Evolutionary conservation across 2,329 filamentous ascomycete genomes (phyloP).

Genomic region (Penicillium hesseltinei): DNA sequence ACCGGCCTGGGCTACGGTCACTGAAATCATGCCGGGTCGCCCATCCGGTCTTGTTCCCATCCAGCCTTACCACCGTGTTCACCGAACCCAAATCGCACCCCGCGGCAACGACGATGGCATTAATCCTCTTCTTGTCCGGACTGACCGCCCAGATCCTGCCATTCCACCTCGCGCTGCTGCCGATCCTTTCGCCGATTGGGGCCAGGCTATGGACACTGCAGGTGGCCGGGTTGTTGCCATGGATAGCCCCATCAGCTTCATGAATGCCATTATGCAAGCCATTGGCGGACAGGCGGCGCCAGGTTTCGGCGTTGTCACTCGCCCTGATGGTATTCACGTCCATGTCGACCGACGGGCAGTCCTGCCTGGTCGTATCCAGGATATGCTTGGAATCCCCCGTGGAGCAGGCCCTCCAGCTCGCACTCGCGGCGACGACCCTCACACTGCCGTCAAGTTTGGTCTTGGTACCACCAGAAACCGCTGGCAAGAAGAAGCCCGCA

Average conservation of each 20-base stretch:
- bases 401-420: conserved; percentile 26
- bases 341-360: conserved; percentile 53
- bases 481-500: conserved; percentile 85
- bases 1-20: conserved; percentile 64
- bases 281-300: conserved; percentile 48
- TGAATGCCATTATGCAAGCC: conserved; percentile 58
- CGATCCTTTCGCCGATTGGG: conserved; percentile 53
- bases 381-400: conserved; percentile 39
- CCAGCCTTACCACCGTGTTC: conserved; percentile 44
- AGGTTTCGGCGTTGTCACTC: conserved; percentile 44
- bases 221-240: conserved; percentile 46
- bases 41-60: conserved; percentile 38
- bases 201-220: conserved; percentile 51
- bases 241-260: conserved; percentile 55
- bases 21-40: conserved; percentile 56
- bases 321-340: conserved; percentile 54
- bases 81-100: conserved; percentile 47
- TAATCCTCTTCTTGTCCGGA: conserved; percentile 79
- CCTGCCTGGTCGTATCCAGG: conserved; percentile 55
- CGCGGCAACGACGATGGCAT: conserved; percentile 72
- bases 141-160: conserved; percentile 35
- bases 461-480: conserved; percentile 69
- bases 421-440: conserved; percentile 47
- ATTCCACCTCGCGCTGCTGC: conserved; percentile 37
- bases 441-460: conserved; percentile 73